These are phyloP conservation scores for Mortierella sp. DNA, from an alignment of 371 early-diverging fungal species.

Conservation along the genomic window DNA sequence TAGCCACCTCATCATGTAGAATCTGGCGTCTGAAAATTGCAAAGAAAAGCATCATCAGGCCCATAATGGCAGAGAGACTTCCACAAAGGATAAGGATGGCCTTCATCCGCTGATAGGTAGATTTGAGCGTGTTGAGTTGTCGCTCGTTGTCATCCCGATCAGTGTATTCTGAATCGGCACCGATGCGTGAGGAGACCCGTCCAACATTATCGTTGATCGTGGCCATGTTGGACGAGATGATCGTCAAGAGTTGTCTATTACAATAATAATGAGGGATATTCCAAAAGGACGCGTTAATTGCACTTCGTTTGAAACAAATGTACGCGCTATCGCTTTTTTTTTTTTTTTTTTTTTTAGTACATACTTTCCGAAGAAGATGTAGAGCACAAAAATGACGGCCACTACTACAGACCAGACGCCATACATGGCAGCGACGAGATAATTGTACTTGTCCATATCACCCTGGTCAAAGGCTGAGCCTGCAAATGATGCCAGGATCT, in stretches of 20 bases:
- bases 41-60: constrained; percentile 53
- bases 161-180: constrained; percentile 44
- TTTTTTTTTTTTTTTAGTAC: too few relatives aligned
- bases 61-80: constrained; percentile 50
- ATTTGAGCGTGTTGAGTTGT: constrained; percentile 49
- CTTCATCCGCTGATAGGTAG: constrained; percentile 50
- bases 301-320: too few relatives aligned
- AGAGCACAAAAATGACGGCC: constrained; percentile 50
- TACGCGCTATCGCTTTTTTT: too few relatives aligned
- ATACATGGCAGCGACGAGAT: constrained; percentile 46
- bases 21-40: constrained; percentile 48
- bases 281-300: too few relatives aligned
- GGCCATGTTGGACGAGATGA: constrained; percentile 54
- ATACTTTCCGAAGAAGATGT: constrained; percentile 54
- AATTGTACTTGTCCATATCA: constrained; percentile 39
- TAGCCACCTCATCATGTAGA: constrained; percentile 31
- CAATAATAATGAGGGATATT: too few relatives aligned
- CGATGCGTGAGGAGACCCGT: constrained; percentile 43
- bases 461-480: constrained; percentile 37
- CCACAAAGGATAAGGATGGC: constrained; percentile 52
- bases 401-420: constrained; percentile 50
- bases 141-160: constrained; percentile 54
- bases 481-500: constrained; percentile 51
- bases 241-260: constrained; percentile 45
- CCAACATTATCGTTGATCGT: constrained; percentile 53